Conservation (phyloP, 208 protist genomes). For the Leishmania mexicana region DNA sequence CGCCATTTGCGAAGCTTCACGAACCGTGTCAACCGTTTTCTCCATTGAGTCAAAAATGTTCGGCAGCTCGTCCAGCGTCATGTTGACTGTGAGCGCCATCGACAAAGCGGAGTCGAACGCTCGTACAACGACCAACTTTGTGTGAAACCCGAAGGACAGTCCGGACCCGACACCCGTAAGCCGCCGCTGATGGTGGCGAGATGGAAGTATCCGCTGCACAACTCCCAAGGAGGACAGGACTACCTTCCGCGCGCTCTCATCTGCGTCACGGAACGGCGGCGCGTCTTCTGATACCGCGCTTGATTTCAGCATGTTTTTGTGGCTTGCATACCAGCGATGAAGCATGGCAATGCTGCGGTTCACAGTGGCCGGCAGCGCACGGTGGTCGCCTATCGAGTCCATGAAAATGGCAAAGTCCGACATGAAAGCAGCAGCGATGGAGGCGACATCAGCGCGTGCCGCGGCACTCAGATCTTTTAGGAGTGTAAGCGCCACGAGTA, state of each 20-base stretch:
- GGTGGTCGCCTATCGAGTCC: background rate
- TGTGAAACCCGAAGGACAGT: background rate
- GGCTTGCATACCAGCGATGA: background rate
- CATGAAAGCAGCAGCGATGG: background rate
- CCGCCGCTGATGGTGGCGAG: background rate
- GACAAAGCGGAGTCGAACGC: background rate
- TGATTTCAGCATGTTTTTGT: background rate
- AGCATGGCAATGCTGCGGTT: background rate
- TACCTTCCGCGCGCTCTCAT: background rate
- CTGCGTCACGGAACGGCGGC: background rate
- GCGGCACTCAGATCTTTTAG: background rate
- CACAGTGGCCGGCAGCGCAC: background rate
- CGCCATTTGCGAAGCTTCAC: background rate
- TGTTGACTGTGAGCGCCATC: background rate
- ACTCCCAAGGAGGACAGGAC: background rate
- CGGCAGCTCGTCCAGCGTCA: slow-evolving; percentile 6
- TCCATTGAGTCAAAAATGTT: background rate
- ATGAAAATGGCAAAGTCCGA: background rate
- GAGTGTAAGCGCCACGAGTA: background rate
- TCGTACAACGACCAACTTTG: background rate
- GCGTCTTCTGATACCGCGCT: background rate
- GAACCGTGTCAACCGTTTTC: background rate
- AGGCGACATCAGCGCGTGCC: background rate
- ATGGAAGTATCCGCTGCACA: background rate
- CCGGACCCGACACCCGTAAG: background rate